A percentile compares a stretch with the other conserved stretches of the same genome.
phyloP scores from a whole-genome alignment of 2,329 filamentous ascomycete genomes.

The Hypoxylon sp. region DNA sequence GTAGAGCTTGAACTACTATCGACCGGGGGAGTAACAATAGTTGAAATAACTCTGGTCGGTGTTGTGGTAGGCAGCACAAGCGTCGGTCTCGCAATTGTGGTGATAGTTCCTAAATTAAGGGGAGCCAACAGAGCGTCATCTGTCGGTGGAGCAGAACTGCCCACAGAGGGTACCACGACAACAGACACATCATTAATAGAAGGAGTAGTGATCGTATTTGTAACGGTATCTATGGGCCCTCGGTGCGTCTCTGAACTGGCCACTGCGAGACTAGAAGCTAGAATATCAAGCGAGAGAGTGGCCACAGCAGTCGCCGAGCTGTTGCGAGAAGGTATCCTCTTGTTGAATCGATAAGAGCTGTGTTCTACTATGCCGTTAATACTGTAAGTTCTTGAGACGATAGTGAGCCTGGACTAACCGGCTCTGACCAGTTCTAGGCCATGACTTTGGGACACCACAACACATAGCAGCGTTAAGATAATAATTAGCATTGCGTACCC shows the following conservation, averaged over 20 bases:
- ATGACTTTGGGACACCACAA: conserved; percentile 43
- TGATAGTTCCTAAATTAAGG: conserved; percentile 44
- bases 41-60: conserved; percentile 22
- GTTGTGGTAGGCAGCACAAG: conserved; percentile 38
- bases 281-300: conserved; percentile 37
- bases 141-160: conserved; percentile 20
- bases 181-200: conserved; percentile 21
- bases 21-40: conserved; percentile 6
- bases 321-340: conserved; percentile 38
- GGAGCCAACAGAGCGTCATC: conserved; percentile 22
- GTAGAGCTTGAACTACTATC: conserved; percentile 22
- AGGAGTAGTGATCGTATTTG: conserved; percentile 18
- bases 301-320: conserved; percentile 33
- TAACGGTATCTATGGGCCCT: conserved; percentile 27
- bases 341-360: conserved; percentile 36
- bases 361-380: conserved; percentile 41
- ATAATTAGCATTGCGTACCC: conserved; percentile 44
- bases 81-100: conserved; percentile 44
- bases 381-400: conserved; percentile 22
- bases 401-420: conserved; percentile 42
- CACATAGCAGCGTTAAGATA: conserved; percentile 41
- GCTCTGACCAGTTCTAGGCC: conserved; percentile 40
- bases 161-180: conserved; percentile 14
- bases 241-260: conserved; percentile 31
- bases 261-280: conserved; percentile 26